Base-by-base conservation (phyloP, 805 yeast species). In the Metschnikowia hibisci region DNA sequence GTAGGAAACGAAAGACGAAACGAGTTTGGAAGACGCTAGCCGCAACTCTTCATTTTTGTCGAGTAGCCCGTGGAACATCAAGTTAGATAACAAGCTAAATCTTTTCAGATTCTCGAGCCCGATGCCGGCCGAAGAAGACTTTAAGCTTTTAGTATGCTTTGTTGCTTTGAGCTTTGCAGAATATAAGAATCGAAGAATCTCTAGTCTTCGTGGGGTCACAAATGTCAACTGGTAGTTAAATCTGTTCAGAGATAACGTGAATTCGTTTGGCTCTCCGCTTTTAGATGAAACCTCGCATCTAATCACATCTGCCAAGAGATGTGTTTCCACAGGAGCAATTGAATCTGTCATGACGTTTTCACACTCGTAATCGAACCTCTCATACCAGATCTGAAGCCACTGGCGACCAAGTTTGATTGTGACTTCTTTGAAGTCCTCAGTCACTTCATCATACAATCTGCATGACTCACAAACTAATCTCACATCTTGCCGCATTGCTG, bases 171-270 rank as follows among this genome's bases (percentile, higher is more conserved):
- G 42, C 82, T 45, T 79, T 0, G 88, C 77, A 53, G 82, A 83
- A 52, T 83, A 82, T 32, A 85, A 60, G 47, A 84, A 76, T 51
- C 89, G 69, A 63, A 85, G 74, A n/a, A 85, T 82, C 52, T 84
- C 91, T 56, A 52, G 66, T 42, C 71, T 51, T 38, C 67, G 73
- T 3, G 58, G 52, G 1, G 74, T 64, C 29, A 62, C 55, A 16
- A 70, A 50, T 2, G 62, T 61, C 2, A 67, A 52, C 16, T 54
- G 61, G 26, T 52, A 47, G 16, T 60, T 61, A 40, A 35, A 48
- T 34, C 51, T 48, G 39, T 53, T 57, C 40, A 69, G 57, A 32
- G 50, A 56, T 4, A 71, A 56, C 1, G 71, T 62, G 42, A 71
- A 70, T 46, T 69, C 74, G 34, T 61, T 57, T 10, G 23, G 35